Percentiles rank a stretch among this genome's conserved stretches.
phyloP scores from a whole-genome alignment of 768 basidiomycete species.

The Lentinula boryana region DNA sequence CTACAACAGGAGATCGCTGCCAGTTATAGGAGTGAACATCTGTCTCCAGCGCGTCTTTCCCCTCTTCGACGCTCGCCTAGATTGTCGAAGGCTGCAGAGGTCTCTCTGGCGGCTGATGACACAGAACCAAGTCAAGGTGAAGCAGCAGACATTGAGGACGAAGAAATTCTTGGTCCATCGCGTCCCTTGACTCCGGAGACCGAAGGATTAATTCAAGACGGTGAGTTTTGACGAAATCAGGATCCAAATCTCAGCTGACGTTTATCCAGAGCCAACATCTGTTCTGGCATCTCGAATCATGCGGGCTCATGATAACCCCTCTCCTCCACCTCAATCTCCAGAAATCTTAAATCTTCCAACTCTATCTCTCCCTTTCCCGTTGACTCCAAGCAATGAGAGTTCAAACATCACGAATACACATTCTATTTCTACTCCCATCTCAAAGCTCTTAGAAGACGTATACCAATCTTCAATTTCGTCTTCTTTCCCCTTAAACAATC shows the following conservation, averaged over 20 bases:
- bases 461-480: background rate
- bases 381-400: background rate
- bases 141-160: constrained; percentile 27
- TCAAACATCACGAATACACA: background rate
- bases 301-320: constrained; percentile 71
- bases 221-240: constrained; percentile 24
- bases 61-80: constrained; percentile 46
- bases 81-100: constrained; percentile 27
- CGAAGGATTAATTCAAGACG: constrained; percentile 34
- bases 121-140: constrained; percentile 16
- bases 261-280: constrained; percentile 51
- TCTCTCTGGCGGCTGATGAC: constrained; percentile 20
- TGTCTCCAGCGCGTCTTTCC: constrained; percentile 12
- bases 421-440: background rate
- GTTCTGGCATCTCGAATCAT: constrained; percentile 60
- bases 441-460: background rate
- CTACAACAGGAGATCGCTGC: constrained; percentile 44
- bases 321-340: constrained; percentile 44
- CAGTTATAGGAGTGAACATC: constrained; percentile 22
- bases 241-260: background rate
- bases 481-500: background rate
- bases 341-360: constrained; percentile 6
- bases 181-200: constrained; percentile 45
- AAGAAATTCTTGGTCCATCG: constrained; percentile 21
- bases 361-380: background rate